Percentiles rank a stretch among this genome's conserved stretches.
phyloP scores from a whole-genome alignment of 148 eudicot genomes.

The Nepenthes mirabilis region DNA sequence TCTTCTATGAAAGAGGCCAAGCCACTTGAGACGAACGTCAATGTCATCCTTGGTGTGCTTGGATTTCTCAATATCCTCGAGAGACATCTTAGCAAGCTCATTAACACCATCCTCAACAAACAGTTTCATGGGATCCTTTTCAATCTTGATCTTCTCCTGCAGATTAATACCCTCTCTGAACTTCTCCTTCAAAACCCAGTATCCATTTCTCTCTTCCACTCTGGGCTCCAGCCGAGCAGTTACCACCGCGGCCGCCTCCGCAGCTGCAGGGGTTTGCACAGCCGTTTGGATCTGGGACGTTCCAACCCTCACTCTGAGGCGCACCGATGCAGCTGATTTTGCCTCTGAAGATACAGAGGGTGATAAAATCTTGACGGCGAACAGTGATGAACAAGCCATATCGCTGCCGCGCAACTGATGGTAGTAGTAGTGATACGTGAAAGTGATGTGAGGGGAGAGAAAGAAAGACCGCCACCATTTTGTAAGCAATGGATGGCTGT shows the following conservation, averaged over 20 bases:
- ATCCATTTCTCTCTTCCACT: constrained; percentile 72
- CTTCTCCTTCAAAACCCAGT: constrained; percentile 74
- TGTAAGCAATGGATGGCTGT: background rate
- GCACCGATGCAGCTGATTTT: no score
- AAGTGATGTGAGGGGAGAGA: no score
- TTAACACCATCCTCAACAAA: constrained; percentile 57
- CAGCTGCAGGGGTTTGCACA: background rate
- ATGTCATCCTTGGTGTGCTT: constrained; percentile 72
- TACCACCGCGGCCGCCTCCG: constrained; percentile 9
- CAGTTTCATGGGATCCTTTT: constrained; percentile 74
- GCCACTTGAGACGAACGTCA: constrained; percentile 93
- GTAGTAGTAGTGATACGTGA: no score
- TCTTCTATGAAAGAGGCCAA: constrained; percentile 86
- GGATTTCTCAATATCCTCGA: constrained; percentile 64
- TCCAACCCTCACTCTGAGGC: no score
- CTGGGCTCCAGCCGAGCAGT: constrained; percentile 57
- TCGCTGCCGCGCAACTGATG: no score
- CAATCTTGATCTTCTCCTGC: constrained; percentile 76
- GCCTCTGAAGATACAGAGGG: no score
- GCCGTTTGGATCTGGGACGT: background rate
- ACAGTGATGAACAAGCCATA: no score
- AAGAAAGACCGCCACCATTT: no score
- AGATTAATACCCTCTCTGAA: constrained; percentile 78
- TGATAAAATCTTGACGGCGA: no score
- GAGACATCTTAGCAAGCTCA: constrained; percentile 41